These are phyloP conservation scores for Madurella mycetomatis DNA, from an alignment of 2,329 filamentous ascomycete species.

Conservation along the genomic window DNA sequence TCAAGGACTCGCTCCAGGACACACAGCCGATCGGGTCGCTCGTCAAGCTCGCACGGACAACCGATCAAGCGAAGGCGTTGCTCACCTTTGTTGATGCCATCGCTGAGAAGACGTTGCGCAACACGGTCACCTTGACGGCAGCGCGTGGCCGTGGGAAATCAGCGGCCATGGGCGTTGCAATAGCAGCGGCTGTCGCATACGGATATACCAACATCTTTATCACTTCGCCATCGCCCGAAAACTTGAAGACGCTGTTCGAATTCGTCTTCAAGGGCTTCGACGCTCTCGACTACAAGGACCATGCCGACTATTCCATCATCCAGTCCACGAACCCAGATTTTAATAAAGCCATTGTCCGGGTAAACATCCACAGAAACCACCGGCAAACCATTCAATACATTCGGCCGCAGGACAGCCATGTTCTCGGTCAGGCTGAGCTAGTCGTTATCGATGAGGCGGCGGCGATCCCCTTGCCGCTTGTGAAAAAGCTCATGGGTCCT, in stretches of 20 bases:
- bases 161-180: conserved; percentile 87
- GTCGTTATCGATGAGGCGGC: conserved; percentile 97
- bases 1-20: conserved; percentile 84
- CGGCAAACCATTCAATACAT: conserved; percentile 99
- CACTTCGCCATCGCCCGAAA: conserved; percentile 94
- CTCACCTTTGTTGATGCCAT: conserved; percentile 96
- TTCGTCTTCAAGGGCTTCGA: conserved; percentile 99
- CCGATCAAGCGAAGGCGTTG: conserved; percentile 95
- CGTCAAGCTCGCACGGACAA: conserved; percentile 78
- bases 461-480: conserved; percentile 88
- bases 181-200: conserved; percentile 89
- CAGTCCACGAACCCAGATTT: conserved; percentile 98
- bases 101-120: conserved; percentile 88
- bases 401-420: conserved; percentile 90
- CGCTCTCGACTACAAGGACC: conserved; percentile 86
- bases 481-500: conserved; percentile 90
- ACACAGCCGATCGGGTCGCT: conserved; percentile 82
- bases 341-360: conserved; percentile 96
- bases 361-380: conserved; percentile 92
- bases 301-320: conserved; percentile 95
- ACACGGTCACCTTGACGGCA: conserved; percentile 89
- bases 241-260: conserved; percentile 96
- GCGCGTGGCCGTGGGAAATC: conserved; percentile 96
- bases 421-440: conserved; percentile 89
- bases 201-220: conserved; percentile 99